Evolutionary conservation across 352 stramenopile genomes (phyloP), one percentile per base, ranked within the genome.

Genomic region (Globisporangium middletonii): DNA sequence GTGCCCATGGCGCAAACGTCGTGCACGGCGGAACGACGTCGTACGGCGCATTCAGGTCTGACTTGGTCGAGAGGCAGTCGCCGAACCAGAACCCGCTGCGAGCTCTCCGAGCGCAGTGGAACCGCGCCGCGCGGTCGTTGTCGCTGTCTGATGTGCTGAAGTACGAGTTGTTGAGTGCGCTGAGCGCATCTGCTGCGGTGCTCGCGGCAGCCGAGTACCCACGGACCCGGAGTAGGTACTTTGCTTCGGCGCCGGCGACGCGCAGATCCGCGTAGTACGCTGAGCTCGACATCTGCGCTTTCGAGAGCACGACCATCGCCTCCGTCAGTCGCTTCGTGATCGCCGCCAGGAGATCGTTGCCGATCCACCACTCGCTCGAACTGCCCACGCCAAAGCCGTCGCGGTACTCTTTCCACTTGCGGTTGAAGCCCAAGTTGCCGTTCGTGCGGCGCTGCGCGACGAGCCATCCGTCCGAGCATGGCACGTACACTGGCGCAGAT

Each of bases 101-200:
- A n/a, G 62, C 65, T 59, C 57, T 68, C 48, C 68, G 69, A 0
- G 77, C 74, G 44, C 77, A 88, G 53, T 83, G 63, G 53, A 83
- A 72, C 4, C 45, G 71, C 26, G 63, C 65, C 3, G 67, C 50
- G 19, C 72, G 53, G 57, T 88, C 77, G 30, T 85, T 85, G 56
- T 85, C 77, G 18, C 69, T 64, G 35, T 88, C 77, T 7, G 74
- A 57, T 0, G 77, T 80, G 45, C 77, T 88, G 19, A 88, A 88
- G 53, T 79, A 83, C 26, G 67, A 73, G 48, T 80, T 85, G 47
- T 69, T 80, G 38, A 88, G 71, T 6, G 49, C 13, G 2, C 28
- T 73, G 18, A 88, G 57, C 9, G 62, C 77, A 59, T 88, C 75
- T 0, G 63, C 51, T 2, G 73, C 73, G 42, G 66, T 78, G 48